Evolutionary conservation across 257 asterid genomes (phyloP), one percentile per base, ranked within the genome.

Genomic region (Haberlea rhodopensis): DNA sequence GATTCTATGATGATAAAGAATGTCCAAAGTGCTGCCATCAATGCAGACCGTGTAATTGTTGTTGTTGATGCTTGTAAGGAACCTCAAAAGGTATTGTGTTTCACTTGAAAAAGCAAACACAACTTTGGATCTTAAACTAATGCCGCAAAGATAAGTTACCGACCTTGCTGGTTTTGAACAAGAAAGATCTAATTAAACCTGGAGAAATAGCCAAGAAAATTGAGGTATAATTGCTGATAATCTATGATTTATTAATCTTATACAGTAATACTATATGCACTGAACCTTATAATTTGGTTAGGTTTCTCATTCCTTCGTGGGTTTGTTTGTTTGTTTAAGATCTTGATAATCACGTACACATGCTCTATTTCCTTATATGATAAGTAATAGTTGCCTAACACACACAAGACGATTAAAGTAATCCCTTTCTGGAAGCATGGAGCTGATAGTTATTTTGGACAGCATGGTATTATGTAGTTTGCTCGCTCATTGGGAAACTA

Each of bases 201-300:
- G 99, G 99, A 70, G 99, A 94, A 87, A 86, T 94, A 20, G 97
- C 95, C 26, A 89, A 89, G 94, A 94, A 79, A 76, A 92, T 89
- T 59, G 86, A 87, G 97, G 99, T 87, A 49, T 27, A 62, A 27
- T 58, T 57, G 28, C 31, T 65, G 27, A 5, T 21, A 26, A 28
- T 57, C 53, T 37, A 3, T 28, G 58, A 20, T 8, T 28, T 57
- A 53, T 48, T 1, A 10, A 37, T 10, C 46, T 37, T 37, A 10
- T n/a, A 37, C n/a, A 10, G n/a, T n/a, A 37, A 37, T 37, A 11
- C n/a, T 11, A 2, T 60, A 46, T 66, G 59, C 10, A 57, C 23
- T 24, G 31, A 62, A 67, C 48, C 32, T 46, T 23, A 21, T 55
- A 19, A 25, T 58, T 53, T 29, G 60, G 37, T 24, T 8, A 6